Base-by-base conservation (phyloP, 352 stramenopile species). In the Phytophthora rubi region DNA sequence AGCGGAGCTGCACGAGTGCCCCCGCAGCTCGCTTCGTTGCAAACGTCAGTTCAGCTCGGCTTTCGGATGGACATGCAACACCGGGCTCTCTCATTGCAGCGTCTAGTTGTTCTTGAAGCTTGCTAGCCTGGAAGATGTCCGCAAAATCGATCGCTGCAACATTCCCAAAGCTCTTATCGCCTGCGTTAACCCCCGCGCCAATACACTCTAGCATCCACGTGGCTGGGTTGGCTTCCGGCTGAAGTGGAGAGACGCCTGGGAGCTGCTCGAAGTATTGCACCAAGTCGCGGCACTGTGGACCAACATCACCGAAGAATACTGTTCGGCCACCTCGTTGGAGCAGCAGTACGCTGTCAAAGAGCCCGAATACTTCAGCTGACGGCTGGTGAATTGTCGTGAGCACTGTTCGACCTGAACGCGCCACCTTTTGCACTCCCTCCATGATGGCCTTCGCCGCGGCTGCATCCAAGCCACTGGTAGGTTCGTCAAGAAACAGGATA, bases 151-250 rank as follows among this genome's bases (percentile, higher is more conserved):
- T 28, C 0, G 47, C 16, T 28, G 28, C 15, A 9, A 37, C 42
- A 48, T 62, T 54, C 55, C 28, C 55, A 58, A 21, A 42, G n/a
- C 10, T 59, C 39, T 65, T 65, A 37, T 54, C 52, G 39, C 53
- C 39, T 13, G 51, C 54, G 32, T 65, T 75, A 16, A 80, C 71
- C 13, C 80, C 87, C 2, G 79, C 82, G 10, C 82, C 80, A 44
- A 88, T 88, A 16, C 71, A 79, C 8, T 89, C 82, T 0, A 97
- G 69, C 89, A 97, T 96, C 89, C 89, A 97, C 6, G 89, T 96
- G 15, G 89, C 89, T 26, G 91, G 91, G 26, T 81, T 83, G 9
- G 62, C 62, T 48, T 70, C 66, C 26, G 49, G 56, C 32, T 80
- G 78, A 53, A 76, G 67, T 3, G 80, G 73, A 59, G 62, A 2